Evolutionary conservation across 2,329 filamentous ascomycete genomes (phyloP), one percentile per base, ranked within the genome.

Genomic region (Paraconiothyrium brasiliense): DNA sequence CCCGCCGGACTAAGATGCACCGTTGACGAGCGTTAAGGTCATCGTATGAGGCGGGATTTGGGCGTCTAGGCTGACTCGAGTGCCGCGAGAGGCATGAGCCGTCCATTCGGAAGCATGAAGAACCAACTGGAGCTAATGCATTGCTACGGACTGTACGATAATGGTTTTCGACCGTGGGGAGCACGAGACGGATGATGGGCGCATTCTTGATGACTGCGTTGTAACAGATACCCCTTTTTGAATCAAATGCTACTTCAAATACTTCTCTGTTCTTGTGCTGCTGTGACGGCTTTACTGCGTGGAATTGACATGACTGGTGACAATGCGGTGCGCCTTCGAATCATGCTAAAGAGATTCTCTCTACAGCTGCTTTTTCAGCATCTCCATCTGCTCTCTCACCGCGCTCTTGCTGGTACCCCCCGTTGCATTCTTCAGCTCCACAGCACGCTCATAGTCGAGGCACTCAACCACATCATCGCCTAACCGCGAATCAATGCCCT

Each of bases 371-470:
- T 79, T 72, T 72, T 83, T 84, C 66, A 84, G 71, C 27, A 81
- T 84, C 71, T 85, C 80, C 66, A 91, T 85, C 81, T 92, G 89
- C 80, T 90, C 84, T 66, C 86, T 71, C 7, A 91, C 89, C 27
- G 86, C 85, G 13, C 85, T 85, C 80, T 86, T 89, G 81, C 91
- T 93, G 27, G 92, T 95, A 32, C 92, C 92, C 27, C 93, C 93
- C 68, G 88, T 89, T 2, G 92, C 89, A 46, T 88, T 86, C 73
- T 90, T 88, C 82, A 90, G 85, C 84, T 97, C 93, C 7, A 97
- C 92, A 62, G 90, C 92, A 66, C 87, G 87, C 80, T 96, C 90
- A 73, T 95, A 97, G 79, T 96, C 86, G 74, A 97, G 91, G 30
- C 87, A 87, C 51, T 87, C 82, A 50, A 86, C 79, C 44, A 96